Evolutionary conservation across 257 asterid species (phyloP).

Genomic region (Plectranthus barbatus): DNA sequence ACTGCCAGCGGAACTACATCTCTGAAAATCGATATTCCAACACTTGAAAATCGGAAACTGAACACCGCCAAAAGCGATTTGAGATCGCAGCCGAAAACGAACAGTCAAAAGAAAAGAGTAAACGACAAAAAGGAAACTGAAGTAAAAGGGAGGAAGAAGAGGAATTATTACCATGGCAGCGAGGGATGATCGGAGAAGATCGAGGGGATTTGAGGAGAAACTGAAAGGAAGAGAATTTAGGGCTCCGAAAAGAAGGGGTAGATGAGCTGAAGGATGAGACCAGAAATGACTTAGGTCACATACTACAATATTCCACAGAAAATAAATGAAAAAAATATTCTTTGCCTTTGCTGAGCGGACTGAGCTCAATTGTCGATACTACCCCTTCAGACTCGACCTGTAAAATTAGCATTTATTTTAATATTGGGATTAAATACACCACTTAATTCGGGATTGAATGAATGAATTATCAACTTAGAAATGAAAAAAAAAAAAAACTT

Average conservation of each 20-base stretch:
- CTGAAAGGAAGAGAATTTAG: slow-evolving; percentile 12
- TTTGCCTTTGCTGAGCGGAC: background rate
- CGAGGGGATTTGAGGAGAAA: slow-evolving; percentile 8
- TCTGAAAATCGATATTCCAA: background rate
- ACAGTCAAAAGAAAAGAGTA: background rate
- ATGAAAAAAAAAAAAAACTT: too few relatives aligned
- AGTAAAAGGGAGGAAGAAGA: background rate
- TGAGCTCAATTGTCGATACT: background rate
- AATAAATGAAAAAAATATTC: background rate
- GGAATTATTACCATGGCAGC: slow-evolving; percentile 25
- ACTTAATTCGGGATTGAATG: too few relatives aligned
- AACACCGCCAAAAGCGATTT: background rate
- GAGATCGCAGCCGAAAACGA: background rate
- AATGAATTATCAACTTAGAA: too few relatives aligned
- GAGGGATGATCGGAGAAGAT: slow-evolving; percentile 29
- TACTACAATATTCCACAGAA: slow-evolving; percentile 1
- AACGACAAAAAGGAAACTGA: background rate
- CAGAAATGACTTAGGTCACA: slow-evolving; percentile 7
- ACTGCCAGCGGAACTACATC: slow-evolving; percentile 8
- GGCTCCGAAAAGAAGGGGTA: slow-evolving; percentile 12
- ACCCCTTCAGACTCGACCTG: background rate
- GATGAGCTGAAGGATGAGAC: slow-evolving; percentile 14
- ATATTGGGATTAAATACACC: too few relatives aligned
- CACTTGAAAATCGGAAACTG: background rate
- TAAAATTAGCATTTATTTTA: too few relatives aligned